phyloP scores from a whole-genome alignment of 2,329 filamentous ascomycete species.

The Whalleya microplaca region DNA sequence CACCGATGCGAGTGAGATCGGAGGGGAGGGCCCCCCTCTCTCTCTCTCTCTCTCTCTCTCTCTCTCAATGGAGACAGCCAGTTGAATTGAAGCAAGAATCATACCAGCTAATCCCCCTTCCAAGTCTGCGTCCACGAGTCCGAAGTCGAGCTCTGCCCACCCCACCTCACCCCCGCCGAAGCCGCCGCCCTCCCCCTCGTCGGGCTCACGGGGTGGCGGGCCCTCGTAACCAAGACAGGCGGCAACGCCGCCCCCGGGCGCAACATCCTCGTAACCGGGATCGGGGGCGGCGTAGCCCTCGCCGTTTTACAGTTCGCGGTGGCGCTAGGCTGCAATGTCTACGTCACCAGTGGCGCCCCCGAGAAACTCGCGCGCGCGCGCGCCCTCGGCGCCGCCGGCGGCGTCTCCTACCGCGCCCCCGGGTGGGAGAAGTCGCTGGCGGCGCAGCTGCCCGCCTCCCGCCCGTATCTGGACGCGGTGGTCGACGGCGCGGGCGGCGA shows the following conservation, averaged over 20 bases:
- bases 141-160: conserved; percentile 77
- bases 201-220: conserved; percentile 87
- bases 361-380: conserved; percentile 76
- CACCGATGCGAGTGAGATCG: too few species aligned
- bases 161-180: conserved; percentile 72
- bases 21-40: too few species aligned
- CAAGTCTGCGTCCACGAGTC: conserved; percentile 64
- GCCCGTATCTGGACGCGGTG: conserved; percentile 77
- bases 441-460: conserved; percentile 63
- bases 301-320: conserved; percentile 80
- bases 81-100: too few species aligned
- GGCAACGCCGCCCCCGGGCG: conserved; percentile 64
- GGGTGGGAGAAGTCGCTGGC: conserved; percentile 81
- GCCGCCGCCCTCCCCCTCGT: conserved; percentile 84
- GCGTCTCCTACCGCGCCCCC: conserved; percentile 78
- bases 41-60: too few species aligned
- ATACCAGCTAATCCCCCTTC: not conserved
- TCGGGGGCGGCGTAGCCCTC: conserved; percentile 89
- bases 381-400: conserved; percentile 75
- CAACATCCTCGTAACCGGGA: conserved; percentile 86
- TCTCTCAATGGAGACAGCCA: too few species aligned
- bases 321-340: conserved; percentile 76
- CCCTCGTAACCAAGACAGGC: conserved; percentile 79
- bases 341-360: conserved; percentile 74
- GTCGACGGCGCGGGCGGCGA: conserved; percentile 91